Base-by-base conservation (phyloP, 768 basidiomycete genomes). In the Suillus occidentalis region DNA sequence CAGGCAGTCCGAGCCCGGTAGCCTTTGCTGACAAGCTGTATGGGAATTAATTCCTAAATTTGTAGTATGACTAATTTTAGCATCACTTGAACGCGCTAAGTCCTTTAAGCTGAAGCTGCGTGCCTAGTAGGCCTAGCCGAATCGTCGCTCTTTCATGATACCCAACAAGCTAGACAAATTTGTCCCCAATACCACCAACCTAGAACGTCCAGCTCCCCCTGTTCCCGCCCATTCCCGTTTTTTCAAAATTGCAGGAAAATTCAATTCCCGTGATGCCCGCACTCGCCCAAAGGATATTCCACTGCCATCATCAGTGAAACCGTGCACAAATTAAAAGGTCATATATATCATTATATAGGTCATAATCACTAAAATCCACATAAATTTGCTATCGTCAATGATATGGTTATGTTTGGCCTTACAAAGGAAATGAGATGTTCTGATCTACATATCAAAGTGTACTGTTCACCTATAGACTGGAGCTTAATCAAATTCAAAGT, bases 151-250 rank as follows among this genome's bases (percentile, higher is more conserved):
- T 22, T 40, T 64, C 66, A 68, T 68, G 68, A 68, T 68, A 68
- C 68, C 68, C 56, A 59, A 60, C 42, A 67, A 64, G 45, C 22
- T 56, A 63, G 65, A 64, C 65, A 68, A 63, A 61, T 61, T 42
- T 42, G 47, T 49, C 22, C 60, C 63, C 43, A 56, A 42, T 49
- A 56, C 58, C 47, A 20, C 28, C 25, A 59, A 59, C 60, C 9
- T 45, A 31, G 31, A 62, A 63, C 61, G 60, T 12, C 55, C 63
- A 22, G 28, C 45, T 36, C 52, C 60, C 7, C 63, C 45, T 20
- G n/a, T 61, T 14, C 22, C 63, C 22, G 2, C 61, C 22, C 36
- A 45, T 62, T 64, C 68, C 39, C 59, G 56, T 34, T 56, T 66
- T 40, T 59, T 62, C 13, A 66, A 64, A 59, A 63, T 62, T 39